These are phyloP conservation scores for Dryas alaskensis DNA, from an alignment of 306 rosid genomes.

Conservation along the genomic window DNA sequence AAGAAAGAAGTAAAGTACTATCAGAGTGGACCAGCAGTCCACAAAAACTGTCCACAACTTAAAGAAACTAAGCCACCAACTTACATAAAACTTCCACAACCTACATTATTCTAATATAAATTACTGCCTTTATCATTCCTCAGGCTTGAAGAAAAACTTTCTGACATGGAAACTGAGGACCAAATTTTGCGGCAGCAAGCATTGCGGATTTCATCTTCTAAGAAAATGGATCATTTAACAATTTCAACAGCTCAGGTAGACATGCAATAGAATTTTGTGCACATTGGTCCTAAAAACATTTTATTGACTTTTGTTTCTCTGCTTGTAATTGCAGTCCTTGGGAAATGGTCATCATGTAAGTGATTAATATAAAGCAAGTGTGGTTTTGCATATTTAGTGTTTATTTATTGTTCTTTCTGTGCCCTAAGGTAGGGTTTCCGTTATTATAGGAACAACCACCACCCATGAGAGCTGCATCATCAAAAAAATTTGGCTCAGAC, in stretches of 20 bases:
- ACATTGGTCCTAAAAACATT: constrained; percentile 23
- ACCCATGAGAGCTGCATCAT: constrained; percentile 22
- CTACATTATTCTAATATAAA: constrained; percentile 10
- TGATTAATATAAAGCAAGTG: constrained; percentile 18
- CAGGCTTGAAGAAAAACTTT: constrained; percentile 86
- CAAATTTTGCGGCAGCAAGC: constrained; percentile 71
- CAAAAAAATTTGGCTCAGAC: constrained; percentile 58
- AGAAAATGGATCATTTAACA: constrained; percentile 49
- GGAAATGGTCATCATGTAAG: constrained; percentile 80
- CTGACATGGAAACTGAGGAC: constrained; percentile 84
- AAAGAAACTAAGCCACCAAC: no score
- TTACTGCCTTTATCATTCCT: constrained; percentile 17
- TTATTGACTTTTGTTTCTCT: constrained; percentile 32
- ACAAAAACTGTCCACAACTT: no score
- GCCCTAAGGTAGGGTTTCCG: constrained; percentile 23
- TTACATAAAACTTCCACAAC: no score
- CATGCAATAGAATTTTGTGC: not conserved
- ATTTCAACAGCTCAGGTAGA: constrained; percentile 49
- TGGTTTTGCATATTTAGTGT: constrained; percentile 7
- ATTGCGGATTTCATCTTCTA: constrained; percentile 56
- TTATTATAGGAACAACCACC: constrained; percentile 41
- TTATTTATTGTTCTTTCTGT: constrained; percentile 10
- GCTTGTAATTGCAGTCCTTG: constrained; percentile 44
- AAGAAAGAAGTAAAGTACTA: no score
- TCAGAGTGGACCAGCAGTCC: no score